phyloP scores from a whole-genome alignment of 805 yeast species.

The Starmerella bombicola region DNA sequence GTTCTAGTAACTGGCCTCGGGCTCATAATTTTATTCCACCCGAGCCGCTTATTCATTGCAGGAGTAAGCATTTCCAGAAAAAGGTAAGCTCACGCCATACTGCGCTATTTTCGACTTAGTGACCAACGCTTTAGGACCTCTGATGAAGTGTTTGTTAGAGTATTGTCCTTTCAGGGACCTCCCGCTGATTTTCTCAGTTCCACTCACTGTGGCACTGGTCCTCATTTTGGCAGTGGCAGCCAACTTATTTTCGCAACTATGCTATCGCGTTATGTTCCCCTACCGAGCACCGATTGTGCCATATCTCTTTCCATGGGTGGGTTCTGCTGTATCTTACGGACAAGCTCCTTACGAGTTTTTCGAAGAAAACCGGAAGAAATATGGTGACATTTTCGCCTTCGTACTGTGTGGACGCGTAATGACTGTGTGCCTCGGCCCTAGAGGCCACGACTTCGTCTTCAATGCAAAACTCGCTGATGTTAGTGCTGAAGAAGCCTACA shows the following conservation, averaged over 20 bases:
- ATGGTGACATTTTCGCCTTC: slow-evolving; percentile 91
- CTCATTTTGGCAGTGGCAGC: slow-evolving; percentile 20
- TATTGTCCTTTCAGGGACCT: slow-evolving; percentile 1
- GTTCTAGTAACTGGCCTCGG: no score
- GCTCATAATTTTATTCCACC: no score
- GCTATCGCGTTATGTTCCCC: slow-evolving; percentile 26
- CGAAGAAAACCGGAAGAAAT: slow-evolving; percentile 57
- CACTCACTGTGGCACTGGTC: slow-evolving; percentile 16
- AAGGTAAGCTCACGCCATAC: no score
- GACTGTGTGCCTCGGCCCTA: slow-evolving; percentile 95
- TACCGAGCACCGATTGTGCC: slow-evolving; percentile 85
- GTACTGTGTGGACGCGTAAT: slow-evolving; percentile 77
- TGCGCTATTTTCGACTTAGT: no score
- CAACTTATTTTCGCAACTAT: slow-evolving; percentile 29
- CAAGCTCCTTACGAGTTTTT: slow-evolving; percentile 89
- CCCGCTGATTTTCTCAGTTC: slow-evolving; percentile 18
- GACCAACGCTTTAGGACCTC: no score
- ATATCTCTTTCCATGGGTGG: slow-evolving; percentile 92
- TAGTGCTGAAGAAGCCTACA: slow-evolving; percentile 91
- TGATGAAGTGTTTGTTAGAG: not conserved
- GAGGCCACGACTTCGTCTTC: slow-evolving; percentile 92
- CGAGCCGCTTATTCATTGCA: no score
- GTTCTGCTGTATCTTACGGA: slow-evolving; percentile 81
- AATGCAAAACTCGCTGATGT: slow-evolving; percentile 83
- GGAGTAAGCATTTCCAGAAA: no score